Base-by-base conservation (phyloP, 2,329 filamentous ascomycete species). In the Paraconiothyrium brasiliense region DNA sequence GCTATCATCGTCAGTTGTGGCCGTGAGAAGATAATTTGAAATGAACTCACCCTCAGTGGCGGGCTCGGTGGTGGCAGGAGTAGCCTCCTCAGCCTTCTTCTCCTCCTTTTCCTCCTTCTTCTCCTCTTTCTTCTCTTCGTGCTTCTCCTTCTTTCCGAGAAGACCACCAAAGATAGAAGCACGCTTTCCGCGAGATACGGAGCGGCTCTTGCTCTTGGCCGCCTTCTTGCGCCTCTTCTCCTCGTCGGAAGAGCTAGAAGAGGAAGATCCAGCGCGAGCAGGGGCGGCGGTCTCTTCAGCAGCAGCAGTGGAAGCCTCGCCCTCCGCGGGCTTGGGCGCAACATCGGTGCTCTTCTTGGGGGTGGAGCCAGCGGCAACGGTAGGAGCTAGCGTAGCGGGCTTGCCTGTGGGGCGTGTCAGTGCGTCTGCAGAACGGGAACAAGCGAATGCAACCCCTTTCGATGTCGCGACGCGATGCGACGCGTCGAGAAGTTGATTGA, bases 131-230 rank as follows among this genome's bases (percentile, higher is more conserved):
- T 82, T 80, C 69, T 81, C 77, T 60, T 82, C 71, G n/a, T 57
- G 61, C 72, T 78, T 76, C 55, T 88, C 86, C 81, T 89, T 89
- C 85, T 89, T 89, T 72, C 83, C 83, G 41, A 87, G 82, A 57
- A 89, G 80, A 63, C 78, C 79, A 65, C 84, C 85, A 73, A 89
- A 87, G 73, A 89, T 82, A 78, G 83, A 87, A 65, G 80, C 76
- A 68, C 86, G 84, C 82, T 88, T 88, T 74, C 86, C 79, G 63
- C 83, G 86, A 47, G 86, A 89, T 51, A 81, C 82, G 49, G 84
- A 86, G 71, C 87, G 86, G 80, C 86, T 87, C 83, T 88, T 88
- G 78, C 80, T 79, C 76, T 85, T 82, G 63, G 79, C 77, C 47
- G 72, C 72, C 64, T 83, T 79, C 67, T 78, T 77, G 71, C 76